Conservation (phyloP, 148 eudicot genomes). For the Simmondsia chinensis region DNA sequence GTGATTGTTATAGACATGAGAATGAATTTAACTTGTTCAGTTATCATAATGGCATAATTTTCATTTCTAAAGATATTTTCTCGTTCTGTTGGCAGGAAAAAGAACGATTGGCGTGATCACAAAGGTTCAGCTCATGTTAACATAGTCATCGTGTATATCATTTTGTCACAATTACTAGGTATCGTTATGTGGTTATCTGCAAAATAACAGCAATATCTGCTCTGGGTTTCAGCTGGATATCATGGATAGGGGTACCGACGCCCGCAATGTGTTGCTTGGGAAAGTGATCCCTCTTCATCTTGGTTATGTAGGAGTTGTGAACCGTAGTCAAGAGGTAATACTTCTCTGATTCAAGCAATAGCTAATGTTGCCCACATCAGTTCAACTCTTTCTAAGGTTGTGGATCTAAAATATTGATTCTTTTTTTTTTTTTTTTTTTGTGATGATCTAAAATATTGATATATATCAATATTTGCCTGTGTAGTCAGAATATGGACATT, state of each 20-base stretch:
- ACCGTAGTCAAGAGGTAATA: conserved; percentile 87
- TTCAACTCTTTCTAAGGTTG: too few relatives aligned
- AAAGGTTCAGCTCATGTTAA: conserved; percentile 42
- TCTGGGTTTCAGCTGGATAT: conserved; percentile 68
- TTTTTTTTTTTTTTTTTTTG: not conserved
- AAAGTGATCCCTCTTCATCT: conserved; percentile 86
- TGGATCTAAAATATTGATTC: conserved; percentile 2
- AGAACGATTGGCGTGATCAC: conserved; percentile 94
- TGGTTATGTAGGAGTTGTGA: conserved; percentile 86
- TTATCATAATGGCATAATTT: too few relatives aligned
- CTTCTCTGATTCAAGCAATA: not conserved
- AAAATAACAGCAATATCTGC: conserved; percentile 2
- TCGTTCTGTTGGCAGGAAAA: conserved; percentile 47
- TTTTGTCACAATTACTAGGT: conserved; percentile 2
- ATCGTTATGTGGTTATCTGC: not conserved
- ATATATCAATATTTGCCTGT: too few relatives aligned
- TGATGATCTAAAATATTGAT: too few relatives aligned
- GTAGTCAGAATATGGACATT: too few relatives aligned
- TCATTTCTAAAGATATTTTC: too few relatives aligned
- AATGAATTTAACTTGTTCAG: too few relatives aligned
- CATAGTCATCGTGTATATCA: not conserved
- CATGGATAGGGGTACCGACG: conserved; percentile 94
- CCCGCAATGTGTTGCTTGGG: conserved; percentile 78
- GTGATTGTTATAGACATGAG: too few relatives aligned
- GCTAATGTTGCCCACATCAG: too few relatives aligned